Conservation (phyloP, 2,329 filamentous ascomycete genomes). For the Magnaporthiopsis rhizophila region DNA sequence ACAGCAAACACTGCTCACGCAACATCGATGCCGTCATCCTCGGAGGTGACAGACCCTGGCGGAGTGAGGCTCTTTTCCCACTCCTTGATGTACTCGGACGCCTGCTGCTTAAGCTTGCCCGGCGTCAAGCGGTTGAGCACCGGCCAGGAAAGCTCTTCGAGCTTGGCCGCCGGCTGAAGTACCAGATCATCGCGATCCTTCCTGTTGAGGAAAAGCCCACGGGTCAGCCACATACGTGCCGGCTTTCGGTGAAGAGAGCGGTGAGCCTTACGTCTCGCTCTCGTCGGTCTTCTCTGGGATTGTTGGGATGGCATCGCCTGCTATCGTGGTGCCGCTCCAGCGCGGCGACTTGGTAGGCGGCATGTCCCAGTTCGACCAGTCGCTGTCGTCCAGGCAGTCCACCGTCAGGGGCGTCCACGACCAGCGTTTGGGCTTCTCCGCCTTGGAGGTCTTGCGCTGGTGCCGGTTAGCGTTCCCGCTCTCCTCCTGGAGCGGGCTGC, state of each 20-base stretch:
- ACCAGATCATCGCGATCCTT: background rate
- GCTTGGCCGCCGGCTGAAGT: slow-evolving; percentile 28
- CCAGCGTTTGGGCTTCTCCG: slow-evolving; percentile 41
- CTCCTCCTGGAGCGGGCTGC: slow-evolving; percentile 17
- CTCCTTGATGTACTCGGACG: slow-evolving; percentile 80
- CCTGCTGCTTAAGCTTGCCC: slow-evolving; percentile 70
- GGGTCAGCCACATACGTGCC: background rate
- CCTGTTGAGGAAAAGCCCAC: slow-evolving; percentile 3
- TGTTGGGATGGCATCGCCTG: slow-evolving; percentile 34
- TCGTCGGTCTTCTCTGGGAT: slow-evolving; percentile 42
- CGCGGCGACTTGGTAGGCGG: slow-evolving; percentile 44
- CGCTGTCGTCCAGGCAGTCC: slow-evolving; percentile 50
- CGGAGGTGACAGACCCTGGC: slow-evolving; percentile 20
- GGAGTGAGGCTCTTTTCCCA: slow-evolving; percentile 75
- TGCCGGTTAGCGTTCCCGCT: slow-evolving; percentile 11
- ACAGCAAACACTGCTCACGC: background rate
- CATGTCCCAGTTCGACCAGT: slow-evolving; percentile 59
- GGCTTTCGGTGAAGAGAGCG: slow-evolving; percentile 9
- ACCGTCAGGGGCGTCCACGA: slow-evolving; percentile 52
- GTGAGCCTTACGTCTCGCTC: slow-evolving; percentile 34
- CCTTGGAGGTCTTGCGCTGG: slow-evolving; percentile 21
- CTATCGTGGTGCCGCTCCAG: slow-evolving; percentile 56
- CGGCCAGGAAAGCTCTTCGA: slow-evolving; percentile 52
- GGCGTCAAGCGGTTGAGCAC: slow-evolving; percentile 65
- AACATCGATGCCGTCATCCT: slow-evolving; percentile 8